Evolutionary conservation across 2,329 filamentous ascomycete genomes (phyloP), one percentile per base, ranked within the genome.

Genomic region (Epichloe amarillans): DNA sequence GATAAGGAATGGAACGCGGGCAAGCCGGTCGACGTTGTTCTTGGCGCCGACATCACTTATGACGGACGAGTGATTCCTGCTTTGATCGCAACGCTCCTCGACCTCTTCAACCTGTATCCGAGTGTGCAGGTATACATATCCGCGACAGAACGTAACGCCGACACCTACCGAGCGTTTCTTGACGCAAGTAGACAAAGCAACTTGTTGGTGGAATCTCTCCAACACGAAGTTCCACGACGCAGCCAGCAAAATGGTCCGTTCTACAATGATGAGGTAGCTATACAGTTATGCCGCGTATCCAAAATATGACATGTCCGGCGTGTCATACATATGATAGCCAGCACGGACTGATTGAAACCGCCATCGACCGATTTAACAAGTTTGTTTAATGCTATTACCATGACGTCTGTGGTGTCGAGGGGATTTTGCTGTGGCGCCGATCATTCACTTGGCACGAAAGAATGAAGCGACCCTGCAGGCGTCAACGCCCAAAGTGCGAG

Each of bases 21-120:
- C 17, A 60, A 61, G 4, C 57, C 62, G 2, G 63, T 80, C 43
- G 83, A 90, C 62, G 66, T 87, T 4, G 75, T 90, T 2, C 66
- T 91, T 30, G 87, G 85, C 4, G 84, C 86, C 36, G 86, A 91
- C 62, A 77, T 91, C 65, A 90, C 84, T 1, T 91, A 90, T 64
- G 85, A 91, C 61, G 72, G 72, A 53, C 70, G 70, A 37, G 73
- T 79, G 41, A 81, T 86, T 47, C 77, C 81, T 0, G 70, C 78
- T 1, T 70, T 91, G 23, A 72, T 86, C 3, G 74, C 72, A 3
- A 88, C 85, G 3, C 63, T 90, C 48, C 67, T 73, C 35, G 75
- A 83, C 47, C 68, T 88, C 12, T 77, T 85, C 46, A 69, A 69
- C 2, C 60, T 80, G 50, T 78, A 79, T 54, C 75, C 79, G 2